Percentiles rank a stretch among this genome's conserved stretches.
These are phyloP conservation scores for Metschnikowia koreensis DNA, from an alignment of 805 yeast species.

Conservation along the genomic window DNA sequence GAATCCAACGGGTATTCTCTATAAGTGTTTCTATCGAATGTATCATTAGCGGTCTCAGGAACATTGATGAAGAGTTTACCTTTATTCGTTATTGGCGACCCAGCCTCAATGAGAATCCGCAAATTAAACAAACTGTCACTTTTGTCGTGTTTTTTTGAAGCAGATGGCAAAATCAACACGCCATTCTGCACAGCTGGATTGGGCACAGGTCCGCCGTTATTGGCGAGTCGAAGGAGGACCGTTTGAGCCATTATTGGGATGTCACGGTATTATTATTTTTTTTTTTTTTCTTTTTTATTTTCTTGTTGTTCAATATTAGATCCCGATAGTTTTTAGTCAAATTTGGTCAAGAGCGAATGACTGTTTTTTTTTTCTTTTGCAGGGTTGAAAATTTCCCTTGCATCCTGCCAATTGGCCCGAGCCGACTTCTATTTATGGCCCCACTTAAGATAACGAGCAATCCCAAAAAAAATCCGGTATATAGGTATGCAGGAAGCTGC, in stretches of 20 bases:
- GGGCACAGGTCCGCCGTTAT: conserved; percentile 47
- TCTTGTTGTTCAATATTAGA: too few species aligned
- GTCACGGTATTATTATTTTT: neutral
- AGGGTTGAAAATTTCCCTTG: neutral
- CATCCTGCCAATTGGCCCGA: neutral
- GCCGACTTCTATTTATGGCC: neutral
- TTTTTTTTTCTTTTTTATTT: neutral
- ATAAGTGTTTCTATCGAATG: conserved; percentile 58
- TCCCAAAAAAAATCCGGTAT: conserved; percentile 3
- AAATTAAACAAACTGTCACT: conserved; percentile 49
- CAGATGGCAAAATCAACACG: conserved; percentile 50
- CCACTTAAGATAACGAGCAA: conserved; percentile 5
- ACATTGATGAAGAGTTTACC: conserved; percentile 75
- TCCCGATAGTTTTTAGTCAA: neutral
- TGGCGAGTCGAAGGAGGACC: conserved; percentile 47
- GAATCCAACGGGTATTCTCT: conserved; percentile 49
- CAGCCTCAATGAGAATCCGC: conserved; percentile 68
- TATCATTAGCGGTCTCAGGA: conserved; percentile 44
- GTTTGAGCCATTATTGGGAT: conserved; percentile 18
- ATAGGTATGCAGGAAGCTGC: neutral
- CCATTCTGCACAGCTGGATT: conserved; percentile 40
- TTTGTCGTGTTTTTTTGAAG: conserved; percentile 27
- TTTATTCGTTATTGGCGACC: conserved; percentile 66
- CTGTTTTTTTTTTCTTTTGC: neutral
- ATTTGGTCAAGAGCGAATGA: too few species aligned